Conservation (phyloP, 352 stramenopile genomes). For the Phytopythium delawarense region DNA sequence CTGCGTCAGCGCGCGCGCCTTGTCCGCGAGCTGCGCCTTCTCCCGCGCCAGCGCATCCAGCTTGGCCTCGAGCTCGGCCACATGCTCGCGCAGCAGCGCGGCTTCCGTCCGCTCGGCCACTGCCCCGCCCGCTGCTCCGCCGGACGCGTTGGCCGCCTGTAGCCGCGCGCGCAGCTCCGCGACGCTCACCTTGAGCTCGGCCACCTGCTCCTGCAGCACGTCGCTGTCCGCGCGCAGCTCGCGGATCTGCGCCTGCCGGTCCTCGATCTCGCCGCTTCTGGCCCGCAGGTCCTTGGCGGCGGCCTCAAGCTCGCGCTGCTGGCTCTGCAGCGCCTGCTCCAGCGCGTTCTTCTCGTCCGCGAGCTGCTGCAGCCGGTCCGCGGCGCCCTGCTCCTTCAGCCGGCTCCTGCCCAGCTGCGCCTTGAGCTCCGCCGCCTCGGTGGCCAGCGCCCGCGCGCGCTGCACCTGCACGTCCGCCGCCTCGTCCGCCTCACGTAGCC, state of each 20-base stretch:
- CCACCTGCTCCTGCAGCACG: conserved; percentile 24
- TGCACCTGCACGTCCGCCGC: conserved; percentile 25
- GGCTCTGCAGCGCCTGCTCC: conserved; percentile 12
- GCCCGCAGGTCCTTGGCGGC: conserved; percentile 12
- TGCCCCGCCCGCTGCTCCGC: background rate
- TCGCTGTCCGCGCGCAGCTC: conserved; percentile 25
- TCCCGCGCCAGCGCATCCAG: conserved; percentile 18
- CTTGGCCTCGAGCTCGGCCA: conserved; percentile 23
- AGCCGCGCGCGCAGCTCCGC: conserved; percentile 12
- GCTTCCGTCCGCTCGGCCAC: conserved; percentile 8
- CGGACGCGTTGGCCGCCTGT: background rate
- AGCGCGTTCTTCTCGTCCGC: conserved; percentile 23
- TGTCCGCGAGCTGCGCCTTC: conserved; percentile 31
- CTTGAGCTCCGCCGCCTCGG: conserved; percentile 29
- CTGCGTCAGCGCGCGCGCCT: conserved; percentile 16
- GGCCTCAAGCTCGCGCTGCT: conserved; percentile 19
- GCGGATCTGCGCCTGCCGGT: conserved; percentile 14
- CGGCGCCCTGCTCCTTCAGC: conserved; percentile 33
- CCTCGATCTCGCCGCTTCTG: conserved; percentile 18
- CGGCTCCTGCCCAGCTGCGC: conserved; percentile 31
- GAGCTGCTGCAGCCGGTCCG: conserved; percentile 26
- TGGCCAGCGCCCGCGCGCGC: conserved; percentile 15
- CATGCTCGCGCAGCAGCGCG: conserved; percentile 14
- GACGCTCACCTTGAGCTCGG: conserved; percentile 15
- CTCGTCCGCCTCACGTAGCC: conserved; percentile 25